Evolutionary conservation across 495 filamentous ascomycete genomes (phyloP).

Genomic region (Xylaria curta): DNA sequence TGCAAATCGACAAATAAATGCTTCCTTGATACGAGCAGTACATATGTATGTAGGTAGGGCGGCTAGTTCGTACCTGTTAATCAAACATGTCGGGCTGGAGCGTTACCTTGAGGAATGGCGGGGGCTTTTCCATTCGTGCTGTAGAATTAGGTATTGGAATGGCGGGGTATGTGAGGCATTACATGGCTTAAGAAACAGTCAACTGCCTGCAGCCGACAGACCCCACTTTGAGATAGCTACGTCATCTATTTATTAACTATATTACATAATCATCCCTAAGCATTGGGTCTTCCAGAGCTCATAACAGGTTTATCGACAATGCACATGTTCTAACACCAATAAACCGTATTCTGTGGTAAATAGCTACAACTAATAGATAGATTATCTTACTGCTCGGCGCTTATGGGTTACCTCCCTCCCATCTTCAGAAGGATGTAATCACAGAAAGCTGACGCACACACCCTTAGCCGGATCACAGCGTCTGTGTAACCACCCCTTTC

Average conservation of each 20-base stretch:
- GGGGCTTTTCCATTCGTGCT: not conserved
- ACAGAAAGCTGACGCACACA: not conserved
- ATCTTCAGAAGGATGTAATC: not conserved
- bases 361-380: not conserved
- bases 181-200: not conserved
- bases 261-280: slow-evolving; percentile 5
- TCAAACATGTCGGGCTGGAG: not conserved
- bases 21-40: not conserved
- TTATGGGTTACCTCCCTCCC: not conserved
- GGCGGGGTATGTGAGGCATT: slow-evolving; percentile 5
- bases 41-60: too few relatives aligned
- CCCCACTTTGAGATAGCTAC: slow-evolving; percentile 4
- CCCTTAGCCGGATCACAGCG: not conserved
- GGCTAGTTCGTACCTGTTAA: slow-evolving; percentile 1
- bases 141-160: not conserved
- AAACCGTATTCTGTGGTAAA: not conserved
- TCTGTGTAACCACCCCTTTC: slow-evolving; percentile 12
- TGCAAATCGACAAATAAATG: not conserved
- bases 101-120: not conserved
- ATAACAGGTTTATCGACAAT: not conserved
- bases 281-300: not conserved
- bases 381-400: not conserved
- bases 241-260: not conserved
- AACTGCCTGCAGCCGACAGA: slow-evolving; percentile 13
- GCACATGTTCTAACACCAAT: not conserved